A percentile compares a stretch with the other conserved stretches of the same genome.
phyloP scores from a whole-genome alignment of 2,329 filamentous ascomycete species.

The Cercospora canescens region DNA sequence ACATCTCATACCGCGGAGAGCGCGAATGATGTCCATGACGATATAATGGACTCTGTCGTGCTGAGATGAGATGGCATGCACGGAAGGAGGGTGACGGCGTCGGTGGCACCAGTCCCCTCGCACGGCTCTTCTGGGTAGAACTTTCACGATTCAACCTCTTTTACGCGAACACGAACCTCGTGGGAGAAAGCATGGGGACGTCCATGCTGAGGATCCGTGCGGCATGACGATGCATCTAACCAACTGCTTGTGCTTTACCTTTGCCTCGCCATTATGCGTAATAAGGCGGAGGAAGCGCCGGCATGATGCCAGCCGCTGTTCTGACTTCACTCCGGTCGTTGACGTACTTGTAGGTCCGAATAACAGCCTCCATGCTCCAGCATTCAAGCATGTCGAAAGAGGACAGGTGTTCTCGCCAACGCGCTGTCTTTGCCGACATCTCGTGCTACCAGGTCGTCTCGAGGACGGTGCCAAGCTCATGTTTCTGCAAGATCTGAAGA shows the following conservation, averaged over 20 bases:
- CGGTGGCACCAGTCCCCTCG: neutral
- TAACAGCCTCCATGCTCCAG: neutral
- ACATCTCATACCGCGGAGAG: neutral
- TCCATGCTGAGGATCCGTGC: constrained; percentile 4
- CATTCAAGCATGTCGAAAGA: neutral
- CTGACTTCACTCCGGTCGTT: neutral
- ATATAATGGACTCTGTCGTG: neutral
- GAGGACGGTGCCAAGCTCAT: neutral
- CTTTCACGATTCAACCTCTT: neutral
- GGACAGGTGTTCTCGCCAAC: neutral
- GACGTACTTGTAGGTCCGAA: neutral
- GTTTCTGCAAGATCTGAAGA: neutral
- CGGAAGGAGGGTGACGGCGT: neutral
- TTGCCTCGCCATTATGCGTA: neutral
- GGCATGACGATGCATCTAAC: constrained; percentile 2
- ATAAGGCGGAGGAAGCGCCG: neutral
- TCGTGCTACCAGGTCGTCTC: neutral
- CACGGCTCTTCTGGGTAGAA: no score
- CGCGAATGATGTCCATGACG: neutral
- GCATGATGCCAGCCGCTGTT: neutral
- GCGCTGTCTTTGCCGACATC: neutral
- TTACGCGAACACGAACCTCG: neutral
- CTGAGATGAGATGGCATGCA: neutral
- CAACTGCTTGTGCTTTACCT: neutral
- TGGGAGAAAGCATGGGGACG: neutral